Conservation (phyloP, 768 basidiomycete genomes). For the Termitomyces sp. region DNA sequence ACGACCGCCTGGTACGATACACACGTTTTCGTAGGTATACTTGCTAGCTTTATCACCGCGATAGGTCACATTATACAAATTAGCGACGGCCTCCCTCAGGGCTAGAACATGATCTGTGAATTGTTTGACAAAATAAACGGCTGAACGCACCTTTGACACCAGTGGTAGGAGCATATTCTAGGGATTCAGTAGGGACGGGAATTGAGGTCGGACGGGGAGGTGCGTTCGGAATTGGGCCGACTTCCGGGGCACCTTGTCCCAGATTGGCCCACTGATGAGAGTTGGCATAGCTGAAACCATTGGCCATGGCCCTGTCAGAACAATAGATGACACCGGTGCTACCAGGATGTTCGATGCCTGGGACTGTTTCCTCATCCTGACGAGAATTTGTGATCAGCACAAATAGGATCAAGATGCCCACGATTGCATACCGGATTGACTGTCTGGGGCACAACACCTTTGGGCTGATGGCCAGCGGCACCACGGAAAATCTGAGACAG, state of each 20-base stretch:
- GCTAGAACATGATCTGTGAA: slow-evolving; percentile 28
- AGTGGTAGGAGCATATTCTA: slow-evolving; percentile 91
- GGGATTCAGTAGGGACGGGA: slow-evolving; percentile 58
- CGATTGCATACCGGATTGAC: slow-evolving; percentile 53
- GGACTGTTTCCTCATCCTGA: slow-evolving; percentile 85
- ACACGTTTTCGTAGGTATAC: slow-evolving; percentile 90
- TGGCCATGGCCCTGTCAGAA: slow-evolving; percentile 91
- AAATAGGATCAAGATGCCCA: background rate
- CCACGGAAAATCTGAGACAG: slow-evolving; percentile 64
- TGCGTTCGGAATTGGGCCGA: slow-evolving; percentile 77
- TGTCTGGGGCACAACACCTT: slow-evolving; percentile 60
- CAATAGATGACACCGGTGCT: slow-evolving; percentile 73
- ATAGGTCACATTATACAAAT: slow-evolving; percentile 85
- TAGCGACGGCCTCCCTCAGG: slow-evolving; percentile 85
- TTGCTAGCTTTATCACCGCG: slow-evolving; percentile 74
- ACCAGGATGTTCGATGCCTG: slow-evolving; percentile 77
- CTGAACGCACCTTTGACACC: slow-evolving; percentile 66
- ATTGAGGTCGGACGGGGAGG: slow-evolving; percentile 61
- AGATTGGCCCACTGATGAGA: slow-evolving; percentile 83
- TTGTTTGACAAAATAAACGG: background rate
- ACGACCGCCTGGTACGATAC: slow-evolving; percentile 92
- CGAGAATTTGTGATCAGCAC: background rate
- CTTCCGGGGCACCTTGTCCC: slow-evolving; percentile 91
- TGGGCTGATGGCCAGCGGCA: slow-evolving; percentile 62
- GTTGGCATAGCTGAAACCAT: slow-evolving; percentile 78